Evolutionary conservation across 1,139 yeast species (phyloP), one percentile per base, ranked within the genome.

Genomic region (Blastobotrys elegans): DNA sequence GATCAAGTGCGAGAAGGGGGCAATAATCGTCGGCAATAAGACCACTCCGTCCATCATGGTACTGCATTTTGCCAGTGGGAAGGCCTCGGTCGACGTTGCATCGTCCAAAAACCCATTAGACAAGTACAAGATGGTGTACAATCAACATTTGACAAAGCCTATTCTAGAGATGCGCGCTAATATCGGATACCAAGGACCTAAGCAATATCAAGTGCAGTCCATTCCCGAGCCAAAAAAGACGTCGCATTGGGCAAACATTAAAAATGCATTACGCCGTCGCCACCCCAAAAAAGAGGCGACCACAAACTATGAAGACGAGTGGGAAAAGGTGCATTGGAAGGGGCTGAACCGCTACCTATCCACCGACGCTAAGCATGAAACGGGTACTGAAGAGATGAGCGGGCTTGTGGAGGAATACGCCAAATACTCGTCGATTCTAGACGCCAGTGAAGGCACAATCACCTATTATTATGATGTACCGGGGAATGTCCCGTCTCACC

Each of bases 11-110:
- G 75, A 73, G 42, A 82, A 79, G 49, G 90, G 92, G 0, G 84
- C 95, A 0, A 51, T 87, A 31, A 82, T 88, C 1, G 59, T 88
- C 31, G 98, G 98, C 6, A 90, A 89, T 64, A 71, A 76, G 48
- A 74, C 79, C 11, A 88, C 96, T 0, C 85, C 95, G 0, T 78
- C 90, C 0, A 68, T 92, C 11, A 55, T 85, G 41, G 80, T 88
- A 2, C 70, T 76, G 4, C 80, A 88, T 8, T 84, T 75, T 58
- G 71, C 75, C 7, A 60, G 72, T 2, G 82, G 81, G 1, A 68
- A 66, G n/a, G 89, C 90, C 0, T 55, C 72, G 0, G 52, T 84
- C 1, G 96, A 90, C 62, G 70, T 79, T 13, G 68, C 72, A 2
- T 67, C 68, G 10, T 64, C 94, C 0, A 70, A 71, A 1, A 73